Conservation (phyloP, 495 filamentous ascomycete species). For the Hypoxylon subgilvum region DNA sequence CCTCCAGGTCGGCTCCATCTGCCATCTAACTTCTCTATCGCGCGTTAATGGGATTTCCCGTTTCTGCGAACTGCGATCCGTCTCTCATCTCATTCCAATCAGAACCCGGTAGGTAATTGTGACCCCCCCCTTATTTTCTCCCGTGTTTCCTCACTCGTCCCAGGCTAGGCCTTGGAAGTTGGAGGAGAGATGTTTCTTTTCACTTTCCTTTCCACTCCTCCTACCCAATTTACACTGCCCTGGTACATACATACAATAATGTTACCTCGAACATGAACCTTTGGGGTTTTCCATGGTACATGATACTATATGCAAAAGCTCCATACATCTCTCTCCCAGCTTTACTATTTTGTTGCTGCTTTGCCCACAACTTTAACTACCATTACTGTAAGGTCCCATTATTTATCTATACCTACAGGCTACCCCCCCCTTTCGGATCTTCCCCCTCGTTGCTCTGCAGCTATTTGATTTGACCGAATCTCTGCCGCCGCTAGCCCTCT, state of each 20-base stretch:
- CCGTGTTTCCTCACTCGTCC: too few relatives aligned
- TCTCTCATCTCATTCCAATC: conserved; percentile 26
- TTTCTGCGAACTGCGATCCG: conserved; percentile 33
- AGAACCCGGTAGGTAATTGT: conserved; percentile 27
- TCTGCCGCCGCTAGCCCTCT: conserved; percentile 33
- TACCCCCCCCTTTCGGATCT: conserved; percentile 10
- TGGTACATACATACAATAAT: too few relatives aligned
- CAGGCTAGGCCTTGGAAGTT: conserved; percentile 10
- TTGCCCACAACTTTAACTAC: too few relatives aligned
- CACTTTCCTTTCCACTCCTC: conserved; percentile 11
- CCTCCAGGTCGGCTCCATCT: conserved; percentile 4
- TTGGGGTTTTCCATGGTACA: too few relatives aligned
- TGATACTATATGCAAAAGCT: too few relatives aligned
- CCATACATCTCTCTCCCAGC: not conserved
- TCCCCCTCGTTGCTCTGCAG: conserved; percentile 25
- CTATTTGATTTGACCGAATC: conserved; percentile 38
- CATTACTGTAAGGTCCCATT: not conserved
- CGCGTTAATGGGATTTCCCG: conserved; percentile 18
- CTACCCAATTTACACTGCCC: conserved; percentile 10
- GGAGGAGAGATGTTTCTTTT: not conserved
- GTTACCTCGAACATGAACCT: too few relatives aligned
- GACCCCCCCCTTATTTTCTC: conserved; percentile 17
- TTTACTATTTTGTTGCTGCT: not conserved
- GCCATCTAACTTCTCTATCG: not conserved
- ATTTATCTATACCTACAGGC: conserved; percentile 3